phyloP scores from a whole-genome alignment of 202 grass and related monocot genomes.

The Brachypodium distachyon region DNA sequence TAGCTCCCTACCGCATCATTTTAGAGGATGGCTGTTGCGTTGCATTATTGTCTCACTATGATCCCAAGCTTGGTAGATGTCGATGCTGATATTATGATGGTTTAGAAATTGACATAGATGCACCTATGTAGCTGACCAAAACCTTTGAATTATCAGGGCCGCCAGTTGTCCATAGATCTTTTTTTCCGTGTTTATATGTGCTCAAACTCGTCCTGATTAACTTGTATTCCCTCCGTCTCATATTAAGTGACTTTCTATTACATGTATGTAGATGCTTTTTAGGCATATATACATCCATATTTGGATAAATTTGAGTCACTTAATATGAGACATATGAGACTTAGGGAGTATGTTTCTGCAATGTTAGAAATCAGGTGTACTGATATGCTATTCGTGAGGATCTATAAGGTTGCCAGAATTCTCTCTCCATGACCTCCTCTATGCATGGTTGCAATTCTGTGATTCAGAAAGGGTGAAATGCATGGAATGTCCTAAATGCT shows the following conservation, averaged over 20 bases:
- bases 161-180: constrained; percentile 11
- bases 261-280: too few relatives aligned
- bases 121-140: constrained; percentile 13
- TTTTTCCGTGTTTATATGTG: background rate
- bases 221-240: too few relatives aligned
- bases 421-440: background rate
- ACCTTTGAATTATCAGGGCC: background rate
- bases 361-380: background rate
- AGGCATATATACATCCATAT: too few relatives aligned
- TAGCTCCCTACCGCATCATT: background rate
- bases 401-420: background rate
- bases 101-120: constrained; percentile 30
- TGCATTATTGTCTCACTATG: background rate
- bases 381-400: background rate
- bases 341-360: too few relatives aligned
- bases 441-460: background rate
- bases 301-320: too few relatives aligned
- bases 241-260: too few relatives aligned
- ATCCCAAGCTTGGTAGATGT: background rate
- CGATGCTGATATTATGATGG: background rate
- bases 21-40: background rate
- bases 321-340: too few relatives aligned
- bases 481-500: too few relatives aligned
- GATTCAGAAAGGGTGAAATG: background rate
- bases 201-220: background rate